Evolutionary conservation across 1,139 yeast genomes (phyloP).

Genomic region (Zygosaccharomyces pseudobailii): DNA sequence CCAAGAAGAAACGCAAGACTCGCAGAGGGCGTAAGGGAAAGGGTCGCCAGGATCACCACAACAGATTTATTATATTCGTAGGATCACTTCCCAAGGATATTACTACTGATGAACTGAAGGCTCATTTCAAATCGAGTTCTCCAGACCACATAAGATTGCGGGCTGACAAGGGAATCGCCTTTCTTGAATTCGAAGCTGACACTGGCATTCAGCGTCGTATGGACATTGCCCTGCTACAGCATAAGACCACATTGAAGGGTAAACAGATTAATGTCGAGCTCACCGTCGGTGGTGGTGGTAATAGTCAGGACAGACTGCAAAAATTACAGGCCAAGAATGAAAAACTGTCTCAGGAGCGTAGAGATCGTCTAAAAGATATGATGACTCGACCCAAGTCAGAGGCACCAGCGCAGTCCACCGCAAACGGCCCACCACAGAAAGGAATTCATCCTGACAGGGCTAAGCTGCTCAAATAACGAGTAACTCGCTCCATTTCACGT

Average conservation of each 20-base stretch:
- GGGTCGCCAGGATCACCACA: slow-evolving; percentile 45
- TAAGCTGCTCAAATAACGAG: slow-evolving; percentile 17
- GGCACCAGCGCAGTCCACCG: neutral
- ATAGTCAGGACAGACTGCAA: slow-evolving; percentile 60
- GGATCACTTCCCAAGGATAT: slow-evolving; percentile 83
- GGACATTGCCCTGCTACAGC: slow-evolving; percentile 78
- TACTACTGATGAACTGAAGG: slow-evolving; percentile 53
- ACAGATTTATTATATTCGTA: slow-evolving; percentile 80
- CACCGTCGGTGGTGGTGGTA: slow-evolving; percentile 98
- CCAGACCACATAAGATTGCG: slow-evolving; percentile 78
- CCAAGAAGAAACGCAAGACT: slow-evolving; percentile 64
- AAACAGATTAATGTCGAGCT: slow-evolving; percentile 89
- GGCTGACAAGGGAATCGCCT: slow-evolving; percentile 86
- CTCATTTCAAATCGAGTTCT: slow-evolving; percentile 69
- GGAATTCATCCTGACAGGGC: slow-evolving; percentile 34
- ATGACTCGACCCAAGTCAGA: slow-evolving; percentile 20
- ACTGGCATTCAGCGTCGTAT: slow-evolving; percentile 67
- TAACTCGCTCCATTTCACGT: neutral
- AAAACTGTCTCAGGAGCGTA: slow-evolving; percentile 62
- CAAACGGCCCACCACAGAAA: neutral
- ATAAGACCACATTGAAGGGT: slow-evolving; percentile 62
- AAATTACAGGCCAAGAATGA: slow-evolving; percentile 79
- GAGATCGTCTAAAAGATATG: slow-evolving; percentile 41
- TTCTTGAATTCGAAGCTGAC: slow-evolving; percentile 73
- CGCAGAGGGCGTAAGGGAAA: slow-evolving; percentile 72